These are phyloP conservation scores for Rosa persica DNA, from an alignment of 306 rosid species.

Conservation along the genomic window DNA sequence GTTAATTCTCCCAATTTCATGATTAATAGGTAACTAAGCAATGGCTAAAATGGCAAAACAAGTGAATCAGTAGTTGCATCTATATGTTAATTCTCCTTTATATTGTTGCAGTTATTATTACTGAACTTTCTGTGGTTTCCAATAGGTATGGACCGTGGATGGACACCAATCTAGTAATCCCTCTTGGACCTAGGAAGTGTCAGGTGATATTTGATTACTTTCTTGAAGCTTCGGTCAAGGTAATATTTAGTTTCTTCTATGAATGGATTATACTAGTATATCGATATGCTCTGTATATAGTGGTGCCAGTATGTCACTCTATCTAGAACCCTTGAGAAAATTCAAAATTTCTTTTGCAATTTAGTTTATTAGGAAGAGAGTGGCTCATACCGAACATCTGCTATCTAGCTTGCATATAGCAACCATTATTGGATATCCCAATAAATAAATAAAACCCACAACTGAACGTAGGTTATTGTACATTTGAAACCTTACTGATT, in stretches of 20 bases:
- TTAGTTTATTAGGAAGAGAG: not conserved
- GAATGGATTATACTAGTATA: not conserved
- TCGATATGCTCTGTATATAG: not conserved
- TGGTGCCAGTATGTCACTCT: not conserved
- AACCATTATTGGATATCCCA: too few species aligned
- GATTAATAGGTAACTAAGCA: conserved; percentile 70
- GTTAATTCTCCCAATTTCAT: conserved; percentile 72
- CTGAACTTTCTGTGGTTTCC: conserved; percentile 22
- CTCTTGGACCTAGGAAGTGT: conserved; percentile 77
- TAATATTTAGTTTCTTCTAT: conserved; percentile 37
- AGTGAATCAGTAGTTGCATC: not conserved
- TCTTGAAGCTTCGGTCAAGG: conserved; percentile 73
- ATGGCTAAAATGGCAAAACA: conserved; percentile 3
- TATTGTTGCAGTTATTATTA: not conserved
- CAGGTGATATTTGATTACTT: conserved; percentile 77
- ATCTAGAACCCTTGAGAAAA: not conserved
- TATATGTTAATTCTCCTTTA: conserved; percentile 20
- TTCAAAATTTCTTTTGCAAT: not conserved
- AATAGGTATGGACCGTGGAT: conserved; percentile 96
- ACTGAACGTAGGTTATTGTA: too few species aligned
- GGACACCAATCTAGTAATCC: conserved; percentile 94
- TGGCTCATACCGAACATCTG: not conserved
- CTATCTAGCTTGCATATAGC: not conserved
- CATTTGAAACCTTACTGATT: not conserved
- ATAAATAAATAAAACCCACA: too few species aligned